A percentile compares a stretch with the other conserved stretches of the same genome.
Evolutionary conservation across 1,284 basidiomycete genomes (phyloP).

Genomic region (Microstroma glucosiphilum): DNA sequence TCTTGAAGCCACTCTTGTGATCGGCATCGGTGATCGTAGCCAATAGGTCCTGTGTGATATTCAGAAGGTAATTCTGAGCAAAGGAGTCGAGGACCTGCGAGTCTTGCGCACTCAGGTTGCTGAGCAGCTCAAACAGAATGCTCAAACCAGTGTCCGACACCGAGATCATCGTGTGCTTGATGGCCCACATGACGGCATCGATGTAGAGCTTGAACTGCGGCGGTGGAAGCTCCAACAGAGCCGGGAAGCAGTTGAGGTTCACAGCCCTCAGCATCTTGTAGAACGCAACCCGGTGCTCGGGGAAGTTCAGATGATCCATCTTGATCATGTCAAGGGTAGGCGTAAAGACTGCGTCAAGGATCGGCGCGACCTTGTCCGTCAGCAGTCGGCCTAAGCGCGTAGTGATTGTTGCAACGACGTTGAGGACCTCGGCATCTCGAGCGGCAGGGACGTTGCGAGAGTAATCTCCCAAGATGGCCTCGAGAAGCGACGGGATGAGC

Average conservation of each 20-base stretch:
- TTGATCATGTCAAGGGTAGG: slow-evolving; percentile 98
- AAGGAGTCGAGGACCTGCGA: slow-evolving; percentile 70
- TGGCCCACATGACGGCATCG: slow-evolving; percentile 98
- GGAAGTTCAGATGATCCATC: slow-evolving; percentile 94
- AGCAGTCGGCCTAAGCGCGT: slow-evolving; percentile 54
- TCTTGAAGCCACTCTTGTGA: slow-evolving; percentile 75
- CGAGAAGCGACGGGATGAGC: slow-evolving; percentile 90
- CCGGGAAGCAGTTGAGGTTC: slow-evolving; percentile 91
- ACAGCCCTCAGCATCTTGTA: slow-evolving; percentile 92
- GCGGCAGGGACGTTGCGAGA: slow-evolving; percentile 87
- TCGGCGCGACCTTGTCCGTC: slow-evolving; percentile 90
- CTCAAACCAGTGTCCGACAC: slow-evolving; percentile 80
- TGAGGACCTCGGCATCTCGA: slow-evolving; percentile 92
- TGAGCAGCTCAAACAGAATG: slow-evolving; percentile 87
- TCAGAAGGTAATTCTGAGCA: slow-evolving; percentile 88
- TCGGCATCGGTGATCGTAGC: slow-evolving; percentile 95
- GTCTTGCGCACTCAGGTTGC: slow-evolving; percentile 85
- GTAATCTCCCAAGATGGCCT: slow-evolving; percentile 96
- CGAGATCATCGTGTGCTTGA: slow-evolving; percentile 99
- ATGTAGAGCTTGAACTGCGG: slow-evolving; percentile 94
- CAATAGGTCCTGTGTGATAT: slow-evolving; percentile 91
- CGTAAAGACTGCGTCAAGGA: slow-evolving; percentile 95
- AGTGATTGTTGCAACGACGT: slow-evolving; percentile 97
- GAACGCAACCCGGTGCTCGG: slow-evolving; percentile 95
- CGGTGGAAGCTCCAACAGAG: slow-evolving; percentile 81